Conservation (phyloP, 495 filamentous ascomycete genomes). For the Chaetomidium leptoderma region DNA sequence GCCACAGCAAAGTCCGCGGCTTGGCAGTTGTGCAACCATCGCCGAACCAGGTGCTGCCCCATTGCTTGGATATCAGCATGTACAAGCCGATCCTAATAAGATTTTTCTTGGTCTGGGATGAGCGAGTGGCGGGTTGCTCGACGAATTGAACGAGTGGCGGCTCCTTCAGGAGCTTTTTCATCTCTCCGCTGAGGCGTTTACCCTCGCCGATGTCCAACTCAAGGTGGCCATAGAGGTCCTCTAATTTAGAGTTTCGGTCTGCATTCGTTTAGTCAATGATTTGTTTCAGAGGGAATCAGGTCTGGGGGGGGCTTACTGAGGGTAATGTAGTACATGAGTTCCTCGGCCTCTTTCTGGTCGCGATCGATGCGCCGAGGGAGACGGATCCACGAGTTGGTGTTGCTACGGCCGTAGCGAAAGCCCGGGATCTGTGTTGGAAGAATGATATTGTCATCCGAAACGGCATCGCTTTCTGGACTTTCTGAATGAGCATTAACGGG, state of each 20-base stretch:
- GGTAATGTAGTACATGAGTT: conserved; percentile 13
- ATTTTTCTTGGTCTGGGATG: conserved; percentile 3
- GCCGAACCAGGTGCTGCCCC: conserved; percentile 21
- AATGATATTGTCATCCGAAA: conserved; percentile 4
- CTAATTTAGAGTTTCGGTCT: conserved; percentile 15
- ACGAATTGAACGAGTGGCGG: conserved; percentile 2
- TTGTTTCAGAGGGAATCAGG: background rate
- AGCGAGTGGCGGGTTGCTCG: background rate
- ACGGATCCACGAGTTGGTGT: background rate
- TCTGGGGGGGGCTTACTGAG: conserved; percentile 17
- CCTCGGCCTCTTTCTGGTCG: background rate
- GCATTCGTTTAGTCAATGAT: conserved; percentile 6
- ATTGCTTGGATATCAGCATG: conserved; percentile 15
- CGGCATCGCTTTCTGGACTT: background rate
- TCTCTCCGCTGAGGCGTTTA: conserved; percentile 9
- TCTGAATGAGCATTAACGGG: conserved; percentile 25
- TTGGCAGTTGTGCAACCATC: background rate
- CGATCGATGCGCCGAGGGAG: conserved; percentile 20
- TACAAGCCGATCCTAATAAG: conserved; percentile 13
- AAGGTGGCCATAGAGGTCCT: conserved; percentile 15
- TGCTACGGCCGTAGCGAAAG: conserved; percentile 19
- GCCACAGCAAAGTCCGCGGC: conserved; percentile 17
- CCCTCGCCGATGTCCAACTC: conserved; percentile 11
- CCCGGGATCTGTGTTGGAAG: conserved; percentile 10
- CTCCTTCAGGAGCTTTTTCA: conserved; percentile 10